Conservation (phyloP, 2,329 filamentous ascomycete species). For the Claviceps sp. region DNA sequence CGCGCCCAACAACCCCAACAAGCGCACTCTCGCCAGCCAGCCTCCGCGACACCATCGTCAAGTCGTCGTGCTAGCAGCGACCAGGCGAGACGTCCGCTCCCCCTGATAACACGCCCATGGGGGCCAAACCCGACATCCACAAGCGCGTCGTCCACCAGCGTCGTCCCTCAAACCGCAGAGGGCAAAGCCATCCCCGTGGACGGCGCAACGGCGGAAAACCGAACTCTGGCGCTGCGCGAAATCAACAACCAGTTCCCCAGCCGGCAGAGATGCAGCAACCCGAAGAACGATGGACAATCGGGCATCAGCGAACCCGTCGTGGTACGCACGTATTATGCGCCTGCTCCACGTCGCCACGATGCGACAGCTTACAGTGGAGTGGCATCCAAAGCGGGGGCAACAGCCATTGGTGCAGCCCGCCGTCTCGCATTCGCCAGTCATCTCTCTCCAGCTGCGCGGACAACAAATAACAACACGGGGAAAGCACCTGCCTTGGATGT, state of each 20-base stretch:
- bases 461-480: slow-evolving; percentile 13
- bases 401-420: slow-evolving; percentile 16
- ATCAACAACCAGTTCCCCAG: slow-evolving; percentile 45
- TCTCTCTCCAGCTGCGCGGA: slow-evolving; percentile 16
- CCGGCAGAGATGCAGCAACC: slow-evolving; percentile 42
- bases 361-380: slow-evolving; percentile 13
- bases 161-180: slow-evolving; percentile 40
- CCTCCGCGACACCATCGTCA: slow-evolving; percentile 11
- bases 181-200: slow-evolving; percentile 43
- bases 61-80: slow-evolving; percentile 13
- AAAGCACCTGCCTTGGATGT: slow-evolving; percentile 16
- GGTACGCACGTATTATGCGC: slow-evolving; percentile 48
- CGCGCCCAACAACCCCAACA: slow-evolving; percentile 11
- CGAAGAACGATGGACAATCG: slow-evolving; percentile 39
- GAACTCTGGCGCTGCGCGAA: slow-evolving; percentile 46
- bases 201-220: slow-evolving; percentile 39
- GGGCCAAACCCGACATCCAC: slow-evolving; percentile 37
- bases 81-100: slow-evolving; percentile 24
- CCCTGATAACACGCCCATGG: slow-evolving; percentile 34
- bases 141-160: slow-evolving; percentile 37
- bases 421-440: slow-evolving; percentile 20
- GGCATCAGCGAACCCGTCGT: slow-evolving; percentile 53
- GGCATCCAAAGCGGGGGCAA: slow-evolving; percentile 16
- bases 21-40: slow-evolving; percentile 6
- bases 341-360: slow-evolving; percentile 19